A percentile compares a stretch with the other conserved stretches of the same genome.
These are phyloP conservation scores for Tricholoma hemisulphureum DNA, from an alignment of 768 basidiomycete species.

Conservation along the genomic window DNA sequence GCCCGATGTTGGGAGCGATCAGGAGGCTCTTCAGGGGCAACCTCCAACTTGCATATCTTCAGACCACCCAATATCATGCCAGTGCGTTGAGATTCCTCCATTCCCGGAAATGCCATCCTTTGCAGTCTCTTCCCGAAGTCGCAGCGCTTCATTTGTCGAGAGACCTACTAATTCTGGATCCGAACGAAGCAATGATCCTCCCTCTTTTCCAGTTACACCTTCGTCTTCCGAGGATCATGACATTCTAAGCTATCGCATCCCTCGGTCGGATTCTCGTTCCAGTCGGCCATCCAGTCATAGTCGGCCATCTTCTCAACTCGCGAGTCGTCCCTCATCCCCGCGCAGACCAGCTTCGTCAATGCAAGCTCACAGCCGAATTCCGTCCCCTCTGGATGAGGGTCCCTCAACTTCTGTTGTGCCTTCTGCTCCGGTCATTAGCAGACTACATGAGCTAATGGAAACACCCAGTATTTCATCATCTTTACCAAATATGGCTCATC, in stretches of 20 bases:
- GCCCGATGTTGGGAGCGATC: conserved; percentile 31
- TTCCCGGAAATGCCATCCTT: conserved; percentile 3
- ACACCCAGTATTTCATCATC: conserved; percentile 43
- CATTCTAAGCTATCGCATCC: conserved; percentile 2
- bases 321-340: conserved; percentile 3
- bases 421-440: conserved; percentile 21
- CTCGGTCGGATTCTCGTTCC: conserved; percentile 17
- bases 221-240: background rate
- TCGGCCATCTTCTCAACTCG: background rate
- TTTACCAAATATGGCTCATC: conserved; percentile 36
- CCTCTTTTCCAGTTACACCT: conserved; percentile 12
- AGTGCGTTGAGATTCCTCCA: conserved; percentile 6
- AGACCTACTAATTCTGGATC: background rate
- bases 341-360: background rate
- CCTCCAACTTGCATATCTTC: conserved; percentile 20
- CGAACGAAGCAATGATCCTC: conserved; percentile 9
- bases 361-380: conserved; percentile 1
- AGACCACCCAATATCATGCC: conserved; percentile 21
- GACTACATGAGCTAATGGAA: conserved; percentile 48
- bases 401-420: conserved; percentile 1
- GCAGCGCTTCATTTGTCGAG: conserved; percentile 3
- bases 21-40: conserved; percentile 5
- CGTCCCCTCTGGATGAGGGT: background rate
- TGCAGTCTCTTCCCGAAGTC: conserved; percentile 7
- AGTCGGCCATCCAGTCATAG: conserved; percentile 2